A percentile compares a stretch with the other conserved stretches of the same genome.
Conservation (phyloP, 495 filamentous ascomycete species). For the Penicillium canariense region DNA sequence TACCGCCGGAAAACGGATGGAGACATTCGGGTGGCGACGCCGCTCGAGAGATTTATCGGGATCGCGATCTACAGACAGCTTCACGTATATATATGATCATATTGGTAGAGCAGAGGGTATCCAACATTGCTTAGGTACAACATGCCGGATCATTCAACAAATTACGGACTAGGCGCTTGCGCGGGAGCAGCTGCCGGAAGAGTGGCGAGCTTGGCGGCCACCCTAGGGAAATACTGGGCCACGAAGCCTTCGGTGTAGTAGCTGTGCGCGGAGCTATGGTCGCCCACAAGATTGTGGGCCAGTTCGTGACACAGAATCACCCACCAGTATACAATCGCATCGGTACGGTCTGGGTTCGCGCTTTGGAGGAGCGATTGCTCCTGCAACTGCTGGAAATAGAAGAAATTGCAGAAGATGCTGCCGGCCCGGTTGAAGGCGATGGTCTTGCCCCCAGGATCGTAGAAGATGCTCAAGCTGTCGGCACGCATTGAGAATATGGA, state of each 20-base stretch:
- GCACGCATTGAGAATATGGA: constrained; percentile 64
- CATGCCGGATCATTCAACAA: neutral
- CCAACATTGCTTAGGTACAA: neutral
- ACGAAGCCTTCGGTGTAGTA: constrained; percentile 68
- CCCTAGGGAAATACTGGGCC: constrained; percentile 51
- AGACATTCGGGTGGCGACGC: constrained; percentile 19
- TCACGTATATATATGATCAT: neutral
- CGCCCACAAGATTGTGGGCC: constrained; percentile 83
- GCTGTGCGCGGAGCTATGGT: constrained; percentile 78
- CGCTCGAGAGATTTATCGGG: neutral
- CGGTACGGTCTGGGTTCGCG: constrained; percentile 45
- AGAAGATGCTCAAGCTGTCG: constrained; percentile 76
- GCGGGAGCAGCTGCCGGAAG: constrained; percentile 1
- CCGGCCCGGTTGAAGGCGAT: constrained; percentile 92
- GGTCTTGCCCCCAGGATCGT: constrained; percentile 70
- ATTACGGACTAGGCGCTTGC: neutral
- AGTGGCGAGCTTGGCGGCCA: constrained; percentile 39
- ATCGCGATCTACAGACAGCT: neutral
- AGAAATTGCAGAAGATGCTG: constrained; percentile 88
- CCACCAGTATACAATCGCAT: constrained; percentile 87
- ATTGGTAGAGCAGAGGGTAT: constrained; percentile 6
- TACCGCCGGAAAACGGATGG: constrained; percentile 26
- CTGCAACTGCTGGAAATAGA: constrained; percentile 83
- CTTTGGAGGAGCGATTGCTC: constrained; percentile 42
- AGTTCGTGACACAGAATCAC: constrained; percentile 89